A percentile compares a stretch with the other conserved stretches of the same genome.
phyloP scores from a whole-genome alignment of 768 basidiomycete species.

The Boletus reticulatus region DNA sequence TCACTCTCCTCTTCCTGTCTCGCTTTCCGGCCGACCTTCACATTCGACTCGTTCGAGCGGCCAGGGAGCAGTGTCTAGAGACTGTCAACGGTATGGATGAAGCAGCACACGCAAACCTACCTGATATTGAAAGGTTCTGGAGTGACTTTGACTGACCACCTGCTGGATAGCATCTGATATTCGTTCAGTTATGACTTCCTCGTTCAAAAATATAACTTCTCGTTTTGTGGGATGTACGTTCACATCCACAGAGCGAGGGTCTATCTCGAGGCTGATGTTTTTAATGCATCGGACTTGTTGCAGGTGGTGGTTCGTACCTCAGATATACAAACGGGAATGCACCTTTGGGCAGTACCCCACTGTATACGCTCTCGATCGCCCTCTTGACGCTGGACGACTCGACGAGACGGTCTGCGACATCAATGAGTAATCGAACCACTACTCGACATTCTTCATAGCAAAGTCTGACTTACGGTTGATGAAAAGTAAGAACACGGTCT shows the following conservation, averaged over 20 bases:
- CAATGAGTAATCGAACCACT: background rate
- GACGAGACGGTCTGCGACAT: conserved; percentile 75
- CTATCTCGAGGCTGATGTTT: conserved; percentile 65
- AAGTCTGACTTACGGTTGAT: conserved; percentile 75
- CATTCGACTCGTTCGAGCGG: conserved; percentile 36
- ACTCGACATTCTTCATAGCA: background rate
- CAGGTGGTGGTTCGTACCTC: conserved; percentile 49
- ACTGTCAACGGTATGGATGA: background rate
- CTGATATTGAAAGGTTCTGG: conserved; percentile 74
- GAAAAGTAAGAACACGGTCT: conserved; percentile 81
- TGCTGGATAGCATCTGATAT: conserved; percentile 74
- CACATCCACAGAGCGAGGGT: conserved; percentile 88
- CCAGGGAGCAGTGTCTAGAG: conserved; percentile 60
- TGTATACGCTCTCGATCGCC: conserved; percentile 85
- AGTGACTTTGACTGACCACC: conserved; percentile 62
- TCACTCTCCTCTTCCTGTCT: conserved; percentile 38
- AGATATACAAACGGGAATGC: conserved; percentile 90
- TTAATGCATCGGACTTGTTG: background rate
- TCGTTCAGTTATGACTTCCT: conserved; percentile 78
- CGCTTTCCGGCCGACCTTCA: conserved; percentile 30
- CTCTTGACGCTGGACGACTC: conserved; percentile 86
- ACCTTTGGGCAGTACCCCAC: conserved; percentile 84
- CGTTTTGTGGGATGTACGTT: conserved; percentile 98
- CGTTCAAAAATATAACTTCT: conserved; percentile 92
- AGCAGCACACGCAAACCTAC: conserved; percentile 29